Base-by-base conservation (phyloP, 2,329 filamentous ascomycete genomes). In the Cercospora zeina region DNA sequence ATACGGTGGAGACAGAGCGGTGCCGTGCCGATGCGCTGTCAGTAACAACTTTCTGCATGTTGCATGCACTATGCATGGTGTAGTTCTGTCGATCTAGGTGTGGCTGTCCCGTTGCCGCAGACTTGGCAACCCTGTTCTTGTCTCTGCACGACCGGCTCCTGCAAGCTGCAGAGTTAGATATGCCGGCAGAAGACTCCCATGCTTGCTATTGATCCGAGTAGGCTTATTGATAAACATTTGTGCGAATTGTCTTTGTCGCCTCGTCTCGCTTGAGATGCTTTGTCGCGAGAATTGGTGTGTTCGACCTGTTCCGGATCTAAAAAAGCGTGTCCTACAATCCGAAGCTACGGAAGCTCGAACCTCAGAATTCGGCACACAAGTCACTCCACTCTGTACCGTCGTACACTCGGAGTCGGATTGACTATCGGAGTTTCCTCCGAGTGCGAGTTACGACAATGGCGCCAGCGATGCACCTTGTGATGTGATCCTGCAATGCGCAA, bases 81-180 rank as follows among this genome's bases (percentile, higher is more conserved):
- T n/a, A 51, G 14, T 51, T 33, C 47, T 51, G 16, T 45, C 39
- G 16, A 45, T 45, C 39, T 45, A 45, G 39, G 39, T 45, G 39
- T 45, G 39, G 39, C 39, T 45, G 39, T 45, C 39, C 39, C 39
- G 39, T 24, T 21, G 39, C 39, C 16, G 39, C 13, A 45, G 39
- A 45, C 39, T 45, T 21, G 50, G 30, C 34, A 34, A 47, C 50
- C 24, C 53, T 50, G 59, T 54, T 16, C 30, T 8, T 34, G 30
- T 54, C 30, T 30, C 42, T 1, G 39, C 39, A 45, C 39, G 21
- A 11, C 11, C 39, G 39, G 39, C 19, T 45, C 21, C 39, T 45
- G 21, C 36, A 10, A 45, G 39, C 39, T 21, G 39, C 39, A 21
- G 39, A 27, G 6, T 27, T 16, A 45, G 39, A 45, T 24, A 21